Conservation (phyloP, 352 stramenopile species). For the Globisporangium iwayamae region DNA sequence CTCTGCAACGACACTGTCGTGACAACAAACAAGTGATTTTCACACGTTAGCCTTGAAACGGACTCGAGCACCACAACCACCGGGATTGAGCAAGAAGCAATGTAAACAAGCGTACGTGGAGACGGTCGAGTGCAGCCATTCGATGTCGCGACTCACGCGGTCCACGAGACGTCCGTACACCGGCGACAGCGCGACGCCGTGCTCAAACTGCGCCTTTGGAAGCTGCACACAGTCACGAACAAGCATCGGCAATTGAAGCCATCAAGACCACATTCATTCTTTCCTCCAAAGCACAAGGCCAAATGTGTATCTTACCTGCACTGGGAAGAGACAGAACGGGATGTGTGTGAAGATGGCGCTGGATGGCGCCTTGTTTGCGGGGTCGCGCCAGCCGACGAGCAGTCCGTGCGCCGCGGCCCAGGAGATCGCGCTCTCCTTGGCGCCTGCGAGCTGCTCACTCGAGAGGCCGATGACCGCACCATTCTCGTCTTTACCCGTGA, state of each 20-base stretch:
- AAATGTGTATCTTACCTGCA: slow-evolving; percentile 29
- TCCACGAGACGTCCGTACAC: slow-evolving; percentile 79
- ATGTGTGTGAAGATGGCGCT: slow-evolving; percentile 70
- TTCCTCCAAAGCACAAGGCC: too few species aligned
- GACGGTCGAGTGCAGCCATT: slow-evolving; percentile 73
- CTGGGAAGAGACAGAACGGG: slow-evolving; percentile 65
- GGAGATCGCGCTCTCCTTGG: slow-evolving; percentile 72
- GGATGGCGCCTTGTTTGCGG: slow-evolving; percentile 14
- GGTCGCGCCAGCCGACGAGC: slow-evolving; percentile 60
- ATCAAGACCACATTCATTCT: neutral
- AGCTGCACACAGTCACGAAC: slow-evolving; percentile 21
- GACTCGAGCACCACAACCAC: neutral
- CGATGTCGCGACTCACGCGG: slow-evolving; percentile 72
- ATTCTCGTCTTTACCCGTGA: slow-evolving; percentile 14
- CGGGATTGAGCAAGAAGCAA: neutral
- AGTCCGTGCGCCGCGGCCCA: slow-evolving; percentile 74
- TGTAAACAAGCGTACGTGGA: slow-evolving; percentile 25
- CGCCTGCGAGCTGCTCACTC: slow-evolving; percentile 31
- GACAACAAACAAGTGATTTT: neutral
- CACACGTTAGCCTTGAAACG: neutral
- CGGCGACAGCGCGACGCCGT: slow-evolving; percentile 59
- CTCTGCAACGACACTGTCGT: slow-evolving; percentile 58
- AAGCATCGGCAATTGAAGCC: neutral
- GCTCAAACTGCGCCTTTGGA: slow-evolving; percentile 55
- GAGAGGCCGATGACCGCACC: slow-evolving; percentile 42